Base-by-base conservation (phyloP, 2,329 filamentous ascomycete species). In the Ampelomyces quisqualis region DNA sequence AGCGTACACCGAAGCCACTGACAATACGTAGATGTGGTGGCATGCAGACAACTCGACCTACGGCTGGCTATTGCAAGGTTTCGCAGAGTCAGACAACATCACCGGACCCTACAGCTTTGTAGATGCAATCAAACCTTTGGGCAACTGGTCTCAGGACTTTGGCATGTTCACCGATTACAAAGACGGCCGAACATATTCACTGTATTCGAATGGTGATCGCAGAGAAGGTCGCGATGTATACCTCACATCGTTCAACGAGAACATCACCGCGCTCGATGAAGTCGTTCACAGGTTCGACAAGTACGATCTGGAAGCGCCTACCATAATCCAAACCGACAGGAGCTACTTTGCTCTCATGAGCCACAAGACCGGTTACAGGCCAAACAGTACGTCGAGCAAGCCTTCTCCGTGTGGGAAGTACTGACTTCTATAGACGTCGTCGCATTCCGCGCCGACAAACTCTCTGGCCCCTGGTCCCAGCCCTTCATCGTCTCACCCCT, bases 91-190 rank as follows among this genome's bases (percentile, higher is more conserved):
- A 0, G 73, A 78, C 39, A 73, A 70, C 19, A 74, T 78, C 39
- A 69, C 67, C 0, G 78, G 78, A 0, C 78, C 78, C 0, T 81
- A 81, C 56, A 70, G 55, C 2, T 81, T 80, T 43, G 67, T 78
- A 10, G 70, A 76, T 27, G 79, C 77, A 1, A 75, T 73, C 0
- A 66, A 73, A 0, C 79, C 79, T 0, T 71, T 82, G 0, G 79
- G 79, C 2, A 82, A 82, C 58, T 82, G 79, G 79, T 80, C 77
- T 0, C 79, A 82, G 48, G 79, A 82, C 40, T 82, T 80, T 31
- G 79, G 79, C 7, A 67, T 81, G 15, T 82, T 82, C 47, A 78
- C 76, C 3, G 79, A 82, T 51, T 77, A 77, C 61, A 80, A 80
- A 42, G 73, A 79, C 28, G 77, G 77, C 8, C 70, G 71, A 0